Evolutionary conservation across 306 rosid genomes (phyloP).

Genomic region (Castanopsis chinensis): DNA sequence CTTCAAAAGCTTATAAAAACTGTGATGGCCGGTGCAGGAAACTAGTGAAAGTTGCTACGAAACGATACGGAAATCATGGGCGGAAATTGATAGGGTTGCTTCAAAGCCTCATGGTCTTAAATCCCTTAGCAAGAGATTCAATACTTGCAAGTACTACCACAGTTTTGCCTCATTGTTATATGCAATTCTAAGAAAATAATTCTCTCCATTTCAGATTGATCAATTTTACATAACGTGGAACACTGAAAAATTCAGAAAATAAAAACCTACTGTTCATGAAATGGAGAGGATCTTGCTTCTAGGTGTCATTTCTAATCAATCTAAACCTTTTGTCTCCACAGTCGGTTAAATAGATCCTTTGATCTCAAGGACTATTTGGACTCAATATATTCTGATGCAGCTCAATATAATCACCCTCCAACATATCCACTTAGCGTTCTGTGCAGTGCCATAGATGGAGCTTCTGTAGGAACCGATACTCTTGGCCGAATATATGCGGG

Average conservation of each 20-base stretch:
- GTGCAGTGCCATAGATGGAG: constrained; percentile 35
- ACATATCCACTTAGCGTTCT: constrained; percentile 18
- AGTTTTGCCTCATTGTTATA: not conserved
- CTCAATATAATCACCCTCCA: constrained; percentile 35
- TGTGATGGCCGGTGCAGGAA: constrained; percentile 33
- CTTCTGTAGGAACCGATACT: constrained; percentile 3
- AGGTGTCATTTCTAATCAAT: not conserved
- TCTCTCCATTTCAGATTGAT: too few species aligned
- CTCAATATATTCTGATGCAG: not conserved
- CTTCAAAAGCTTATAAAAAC: too few species aligned
- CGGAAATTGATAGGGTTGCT: constrained; percentile 50
- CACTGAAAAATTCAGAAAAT: too few species aligned
- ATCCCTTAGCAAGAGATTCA: constrained; percentile 41
- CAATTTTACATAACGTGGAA: too few species aligned
- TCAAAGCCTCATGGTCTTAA: constrained; percentile 37
- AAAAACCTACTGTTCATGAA: too few species aligned
- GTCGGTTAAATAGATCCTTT: constrained; percentile 12
- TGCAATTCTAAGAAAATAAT: not conserved
- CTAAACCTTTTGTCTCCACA: not conserved
- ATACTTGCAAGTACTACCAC: constrained; percentile 39
- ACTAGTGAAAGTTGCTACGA: constrained; percentile 50
- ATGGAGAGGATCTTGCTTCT: too few species aligned
- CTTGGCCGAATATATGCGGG: constrained; percentile 37
- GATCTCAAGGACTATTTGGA: constrained; percentile 32
- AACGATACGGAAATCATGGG: constrained; percentile 52